Percentiles rank a stretch among this genome's conserved stretches.
These are phyloP conservation scores for Phylloporus sp. DNA, from an alignment of 1,284 basidiomycete species.

Conservation along the genomic window DNA sequence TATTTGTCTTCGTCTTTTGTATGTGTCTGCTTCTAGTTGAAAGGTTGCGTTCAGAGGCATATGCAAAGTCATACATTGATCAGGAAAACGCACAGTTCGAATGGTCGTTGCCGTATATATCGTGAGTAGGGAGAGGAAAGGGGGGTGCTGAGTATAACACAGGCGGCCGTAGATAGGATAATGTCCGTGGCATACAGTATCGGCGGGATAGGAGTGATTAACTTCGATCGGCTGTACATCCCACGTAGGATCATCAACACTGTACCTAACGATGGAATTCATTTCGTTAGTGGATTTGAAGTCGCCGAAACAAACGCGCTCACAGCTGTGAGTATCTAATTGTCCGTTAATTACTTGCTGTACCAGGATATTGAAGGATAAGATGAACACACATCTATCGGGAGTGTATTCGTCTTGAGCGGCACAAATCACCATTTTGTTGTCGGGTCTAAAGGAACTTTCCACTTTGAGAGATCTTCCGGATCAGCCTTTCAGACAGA, in stretches of 20 bases:
- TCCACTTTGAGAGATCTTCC: background rate
- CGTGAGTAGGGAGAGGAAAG: too few relatives aligned
- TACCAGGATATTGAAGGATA: background rate
- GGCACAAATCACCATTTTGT: background rate
- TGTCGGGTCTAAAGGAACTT: background rate
- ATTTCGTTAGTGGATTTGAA: background rate
- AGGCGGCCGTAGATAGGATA: background rate
- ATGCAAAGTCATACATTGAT: too few relatives aligned
- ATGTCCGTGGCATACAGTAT: background rate
- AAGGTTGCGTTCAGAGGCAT: too few relatives aligned
- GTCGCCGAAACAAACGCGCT: background rate
- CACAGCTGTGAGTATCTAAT: background rate
- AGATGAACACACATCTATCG: background rate
- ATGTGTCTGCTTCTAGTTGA: too few relatives aligned
- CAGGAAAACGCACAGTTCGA: too few relatives aligned
- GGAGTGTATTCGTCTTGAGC: background rate
- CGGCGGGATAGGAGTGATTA: background rate
- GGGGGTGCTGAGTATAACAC: background rate
- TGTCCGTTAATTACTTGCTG: background rate
- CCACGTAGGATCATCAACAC: constrained; percentile 11
- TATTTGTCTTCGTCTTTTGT: too few relatives aligned
- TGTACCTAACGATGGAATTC: background rate
- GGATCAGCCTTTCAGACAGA: background rate
- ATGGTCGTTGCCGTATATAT: too few relatives aligned
- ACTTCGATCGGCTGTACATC: background rate